Evolutionary conservation across 1,284 basidiomycete genomes (phyloP).

Genomic region (Cerrena zonata): DNA sequence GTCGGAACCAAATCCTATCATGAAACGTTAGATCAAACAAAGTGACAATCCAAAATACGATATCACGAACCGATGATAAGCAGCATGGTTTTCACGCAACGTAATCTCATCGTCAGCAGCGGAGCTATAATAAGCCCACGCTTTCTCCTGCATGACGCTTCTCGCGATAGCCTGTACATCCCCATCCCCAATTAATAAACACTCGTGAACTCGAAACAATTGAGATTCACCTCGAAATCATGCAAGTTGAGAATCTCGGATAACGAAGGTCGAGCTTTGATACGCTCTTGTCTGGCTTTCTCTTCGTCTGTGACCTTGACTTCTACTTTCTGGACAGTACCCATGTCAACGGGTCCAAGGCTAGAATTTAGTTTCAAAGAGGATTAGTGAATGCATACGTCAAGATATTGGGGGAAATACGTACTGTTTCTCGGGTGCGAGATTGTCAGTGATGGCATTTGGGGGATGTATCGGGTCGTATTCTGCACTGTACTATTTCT

Average conservation of each 20-base stretch:
- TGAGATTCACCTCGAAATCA: constrained; percentile 58
- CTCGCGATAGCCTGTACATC: constrained; percentile 25
- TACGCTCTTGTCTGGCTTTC: constrained; percentile 33
- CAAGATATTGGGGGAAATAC: no score
- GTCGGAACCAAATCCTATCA: constrained; percentile 66
- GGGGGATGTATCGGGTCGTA: constrained; percentile 63
- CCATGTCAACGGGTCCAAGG: constrained; percentile 46
- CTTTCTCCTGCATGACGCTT: constrained; percentile 7
- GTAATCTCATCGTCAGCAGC: constrained; percentile 66
- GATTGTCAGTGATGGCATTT: constrained; percentile 56
- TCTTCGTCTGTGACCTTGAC: constrained; percentile 42
- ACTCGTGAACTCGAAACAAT: no score
- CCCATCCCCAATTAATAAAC: no score
- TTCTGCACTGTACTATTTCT: constrained; percentile 35
- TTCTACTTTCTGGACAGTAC: constrained; percentile 38
- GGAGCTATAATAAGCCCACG: constrained; percentile 56
- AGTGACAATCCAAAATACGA: not conserved
- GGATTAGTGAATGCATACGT: not conserved
- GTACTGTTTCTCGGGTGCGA: constrained; percentile 46
- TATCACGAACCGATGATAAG: constrained; percentile 47
- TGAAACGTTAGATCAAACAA: not conserved
- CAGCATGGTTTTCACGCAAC: constrained; percentile 62
- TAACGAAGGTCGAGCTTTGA: constrained; percentile 44
- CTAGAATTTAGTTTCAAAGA: constrained; percentile 15
- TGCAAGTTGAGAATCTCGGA: constrained; percentile 62